Evolutionary conservation across 2,329 filamentous ascomycete species (phyloP).

Genomic region (Lachnellula arida): DNA sequence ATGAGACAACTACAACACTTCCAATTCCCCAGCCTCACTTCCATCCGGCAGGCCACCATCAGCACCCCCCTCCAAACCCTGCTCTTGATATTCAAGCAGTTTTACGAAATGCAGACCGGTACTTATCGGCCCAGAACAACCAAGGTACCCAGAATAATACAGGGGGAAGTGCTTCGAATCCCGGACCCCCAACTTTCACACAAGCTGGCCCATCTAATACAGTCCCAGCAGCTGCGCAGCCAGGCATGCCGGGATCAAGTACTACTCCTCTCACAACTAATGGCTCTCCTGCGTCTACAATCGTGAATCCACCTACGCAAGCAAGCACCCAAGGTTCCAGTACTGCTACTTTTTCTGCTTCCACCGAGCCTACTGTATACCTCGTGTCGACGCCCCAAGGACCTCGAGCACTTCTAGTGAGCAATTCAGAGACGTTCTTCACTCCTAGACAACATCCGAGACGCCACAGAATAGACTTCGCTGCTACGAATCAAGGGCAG

Average conservation of each 20-base stretch:
- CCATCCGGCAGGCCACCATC: constrained; percentile 8
- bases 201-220: constrained; percentile 7
- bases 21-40: constrained; percentile 13
- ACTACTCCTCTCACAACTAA: constrained; percentile 13
- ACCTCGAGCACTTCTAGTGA: constrained; percentile 53
- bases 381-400: constrained; percentile 57
- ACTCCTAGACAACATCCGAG: constrained; percentile 37
- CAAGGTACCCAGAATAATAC: constrained; percentile 15
- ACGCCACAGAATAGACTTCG: constrained; percentile 11
- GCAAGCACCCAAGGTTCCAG: constrained; percentile 15
- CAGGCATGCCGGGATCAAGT: constrained; percentile 8
- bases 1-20: constrained; percentile 37
- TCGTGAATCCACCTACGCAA: constrained; percentile 15
- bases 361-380: constrained; percentile 48
- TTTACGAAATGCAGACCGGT: constrained; percentile 24
- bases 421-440: constrained; percentile 48
- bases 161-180: constrained; percentile 21
- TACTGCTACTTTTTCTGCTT: constrained; percentile 11
- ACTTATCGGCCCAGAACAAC: constrained; percentile 13
- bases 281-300: constrained; percentile 12
- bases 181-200: constrained; percentile 3
- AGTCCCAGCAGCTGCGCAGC: background rate
- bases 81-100: constrained; percentile 24
- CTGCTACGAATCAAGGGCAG: background rate
- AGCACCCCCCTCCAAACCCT: constrained; percentile 11